A percentile compares a stretch with the other conserved stretches of the same genome.
Conservation (phyloP, 73 alveolate genomes). For the Paramecium caudatum region DNA sequence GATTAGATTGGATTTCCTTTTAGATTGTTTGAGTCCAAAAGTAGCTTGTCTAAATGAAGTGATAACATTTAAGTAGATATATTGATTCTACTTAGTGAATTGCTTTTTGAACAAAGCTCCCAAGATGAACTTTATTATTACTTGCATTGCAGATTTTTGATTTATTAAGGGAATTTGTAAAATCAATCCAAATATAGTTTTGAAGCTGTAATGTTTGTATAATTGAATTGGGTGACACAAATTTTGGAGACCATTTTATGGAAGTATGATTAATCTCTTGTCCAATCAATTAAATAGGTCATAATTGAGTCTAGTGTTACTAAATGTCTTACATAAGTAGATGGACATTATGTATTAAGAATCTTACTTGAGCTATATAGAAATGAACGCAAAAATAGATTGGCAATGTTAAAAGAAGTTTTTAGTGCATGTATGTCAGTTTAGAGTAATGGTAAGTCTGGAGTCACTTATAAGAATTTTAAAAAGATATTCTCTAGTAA, state of each 20-base stretch:
- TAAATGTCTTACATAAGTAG: slow-evolving; percentile 51
- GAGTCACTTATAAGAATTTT: slow-evolving; percentile 62
- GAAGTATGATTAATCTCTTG: slow-evolving; percentile 78
- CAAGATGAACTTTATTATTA: slow-evolving; percentile 85
- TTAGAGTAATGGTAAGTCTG: slow-evolving; percentile 66
- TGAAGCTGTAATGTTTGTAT: slow-evolving; percentile 77
- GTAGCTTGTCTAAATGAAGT: slow-evolving; percentile 85
- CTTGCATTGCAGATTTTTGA: slow-evolving; percentile 83
- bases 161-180: slow-evolving; percentile 85
- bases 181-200: slow-evolving; percentile 74
- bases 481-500: slow-evolving; percentile 65
- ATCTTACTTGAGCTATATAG: slow-evolving; percentile 69
- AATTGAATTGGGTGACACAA: slow-evolving; percentile 72
- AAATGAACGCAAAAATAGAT: slow-evolving; percentile 60
- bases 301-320: slow-evolving; percentile 41
- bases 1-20: slow-evolving; percentile 74
- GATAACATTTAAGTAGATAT: slow-evolving; percentile 75
- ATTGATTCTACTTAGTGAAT: slow-evolving; percentile 69
- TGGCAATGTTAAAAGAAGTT: slow-evolving; percentile 65
- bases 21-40: slow-evolving; percentile 80
- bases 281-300: slow-evolving; percentile 66
- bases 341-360: slow-evolving; percentile 69
- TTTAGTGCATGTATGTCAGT: slow-evolving; percentile 66
- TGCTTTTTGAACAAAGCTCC: slow-evolving; percentile 81
- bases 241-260: slow-evolving; percentile 77